Evolutionary conservation across 495 filamentous ascomycete genomes (phyloP).

Genomic region (Penicillium bovifimosum): DNA sequence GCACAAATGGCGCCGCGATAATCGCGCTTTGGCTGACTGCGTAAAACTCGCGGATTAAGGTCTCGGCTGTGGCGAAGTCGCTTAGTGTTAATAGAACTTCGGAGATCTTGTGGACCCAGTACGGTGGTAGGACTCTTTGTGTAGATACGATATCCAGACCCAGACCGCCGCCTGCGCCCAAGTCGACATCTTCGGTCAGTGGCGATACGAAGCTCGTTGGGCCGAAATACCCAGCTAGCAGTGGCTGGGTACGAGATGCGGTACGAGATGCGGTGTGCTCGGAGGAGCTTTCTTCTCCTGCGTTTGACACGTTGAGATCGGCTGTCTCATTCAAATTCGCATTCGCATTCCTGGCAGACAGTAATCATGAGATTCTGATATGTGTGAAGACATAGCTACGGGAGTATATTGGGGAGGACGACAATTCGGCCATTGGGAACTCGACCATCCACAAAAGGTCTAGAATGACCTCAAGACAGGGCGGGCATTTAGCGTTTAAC

Average conservation of each 20-base stretch:
- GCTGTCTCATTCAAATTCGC: constrained; percentile 4
- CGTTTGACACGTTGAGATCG: not conserved
- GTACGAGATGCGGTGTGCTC: not conserved
- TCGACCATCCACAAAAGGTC: not conserved
- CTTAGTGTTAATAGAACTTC: constrained; percentile 16
- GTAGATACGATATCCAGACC: constrained; percentile 1
- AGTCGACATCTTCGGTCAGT: constrained; percentile 16
- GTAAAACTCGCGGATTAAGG: constrained; percentile 26
- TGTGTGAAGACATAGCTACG: not conserved
- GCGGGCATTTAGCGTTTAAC: not conserved
- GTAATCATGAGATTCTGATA: not conserved
- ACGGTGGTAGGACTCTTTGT: constrained; percentile 16
- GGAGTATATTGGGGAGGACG: not conserved
- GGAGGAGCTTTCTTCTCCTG: not conserved
- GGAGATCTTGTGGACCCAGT: constrained; percentile 23
- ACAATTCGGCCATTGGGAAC: not conserved
- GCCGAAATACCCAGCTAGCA: constrained; percentile 28
- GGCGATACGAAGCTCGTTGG: constrained; percentile 29
- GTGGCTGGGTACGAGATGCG: constrained; percentile 7
- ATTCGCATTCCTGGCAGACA: constrained; percentile 2
- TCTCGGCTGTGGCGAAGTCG: constrained; percentile 18
- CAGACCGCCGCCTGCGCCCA: constrained; percentile 9
- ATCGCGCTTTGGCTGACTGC: constrained; percentile 19
- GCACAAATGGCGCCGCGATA: constrained; percentile 21
- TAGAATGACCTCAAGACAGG: not conserved